phyloP scores from a whole-genome alignment of 306 rosid species.

The Sechiopsis laciniata region DNA sequence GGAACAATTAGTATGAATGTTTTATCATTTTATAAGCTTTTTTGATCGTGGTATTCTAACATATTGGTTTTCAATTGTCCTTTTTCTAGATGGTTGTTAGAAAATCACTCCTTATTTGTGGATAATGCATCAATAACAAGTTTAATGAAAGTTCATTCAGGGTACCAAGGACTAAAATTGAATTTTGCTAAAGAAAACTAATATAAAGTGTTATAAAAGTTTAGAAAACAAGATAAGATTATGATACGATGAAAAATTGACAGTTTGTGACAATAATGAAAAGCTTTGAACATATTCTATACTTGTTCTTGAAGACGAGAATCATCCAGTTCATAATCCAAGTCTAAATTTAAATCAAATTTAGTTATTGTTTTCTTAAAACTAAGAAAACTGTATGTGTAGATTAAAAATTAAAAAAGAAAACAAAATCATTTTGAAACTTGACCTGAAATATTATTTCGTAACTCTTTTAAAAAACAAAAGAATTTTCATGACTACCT shows the following conservation, averaged over 20 bases:
- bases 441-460: neutral
- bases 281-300: slow-evolving; percentile 9
- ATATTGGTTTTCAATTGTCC: too few species aligned
- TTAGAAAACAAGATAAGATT: neutral
- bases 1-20: too few species aligned
- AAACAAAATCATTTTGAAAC: neutral
- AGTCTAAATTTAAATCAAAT: neutral
- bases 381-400: neutral
- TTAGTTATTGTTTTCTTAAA: neutral
- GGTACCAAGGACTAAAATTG: neutral
- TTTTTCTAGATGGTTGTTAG: neutral
- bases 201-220: neutral
- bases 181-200: neutral
- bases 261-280: neutral
- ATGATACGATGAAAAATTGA: neutral
- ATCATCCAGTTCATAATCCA: neutral
- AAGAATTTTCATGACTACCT: neutral
- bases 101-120: neutral
- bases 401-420: neutral
- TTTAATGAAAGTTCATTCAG: neutral
- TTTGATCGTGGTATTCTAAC: neutral
- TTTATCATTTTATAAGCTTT: neutral
- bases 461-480: too few species aligned
- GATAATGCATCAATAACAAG: too few species aligned
- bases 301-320: slow-evolving; percentile 12